Conservation (phyloP, 2,329 filamentous ascomycete genomes). For the Huntiella omanensis region DNA sequence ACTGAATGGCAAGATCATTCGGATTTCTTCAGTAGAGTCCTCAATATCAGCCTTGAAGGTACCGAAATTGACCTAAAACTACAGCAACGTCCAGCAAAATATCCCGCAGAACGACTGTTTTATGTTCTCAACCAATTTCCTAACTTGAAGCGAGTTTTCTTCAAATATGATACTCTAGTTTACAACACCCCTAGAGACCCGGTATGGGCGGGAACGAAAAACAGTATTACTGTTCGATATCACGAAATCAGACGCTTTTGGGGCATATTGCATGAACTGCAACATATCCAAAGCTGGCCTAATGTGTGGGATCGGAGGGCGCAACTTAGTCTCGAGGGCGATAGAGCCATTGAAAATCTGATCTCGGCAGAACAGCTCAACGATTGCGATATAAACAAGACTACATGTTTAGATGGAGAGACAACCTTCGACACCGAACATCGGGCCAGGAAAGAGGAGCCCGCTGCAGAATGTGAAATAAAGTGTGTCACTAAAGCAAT, state of each 20-base stretch:
- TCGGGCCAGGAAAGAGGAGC: not conserved
- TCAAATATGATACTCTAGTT: too few species aligned
- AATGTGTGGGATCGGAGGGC: not conserved
- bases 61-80: not conserved
- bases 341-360: not conserved
- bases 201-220: not conserved
- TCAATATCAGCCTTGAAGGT: not conserved
- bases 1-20: not conserved
- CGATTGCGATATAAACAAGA: not conserved
- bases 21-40: not conserved
- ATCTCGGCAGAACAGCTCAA: too few species aligned
- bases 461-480: not conserved
- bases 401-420: not conserved
- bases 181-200: not conserved
- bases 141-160: slow-evolving; percentile 5
- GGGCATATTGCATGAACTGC: too few species aligned
- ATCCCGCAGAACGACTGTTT: not conserved
- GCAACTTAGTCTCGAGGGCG: not conserved
- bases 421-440: not conserved
- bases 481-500: not conserved
- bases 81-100: too few species aligned
- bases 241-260: not conserved
- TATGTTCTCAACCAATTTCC: slow-evolving; percentile 3
- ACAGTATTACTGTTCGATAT: slow-evolving; percentile 1
- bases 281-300: not conserved